Percentiles rank a stretch among this genome's conserved stretches.
phyloP scores from a whole-genome alignment of 2,329 filamentous ascomycete genomes.

The Leptographium wingfieldii region DNA sequence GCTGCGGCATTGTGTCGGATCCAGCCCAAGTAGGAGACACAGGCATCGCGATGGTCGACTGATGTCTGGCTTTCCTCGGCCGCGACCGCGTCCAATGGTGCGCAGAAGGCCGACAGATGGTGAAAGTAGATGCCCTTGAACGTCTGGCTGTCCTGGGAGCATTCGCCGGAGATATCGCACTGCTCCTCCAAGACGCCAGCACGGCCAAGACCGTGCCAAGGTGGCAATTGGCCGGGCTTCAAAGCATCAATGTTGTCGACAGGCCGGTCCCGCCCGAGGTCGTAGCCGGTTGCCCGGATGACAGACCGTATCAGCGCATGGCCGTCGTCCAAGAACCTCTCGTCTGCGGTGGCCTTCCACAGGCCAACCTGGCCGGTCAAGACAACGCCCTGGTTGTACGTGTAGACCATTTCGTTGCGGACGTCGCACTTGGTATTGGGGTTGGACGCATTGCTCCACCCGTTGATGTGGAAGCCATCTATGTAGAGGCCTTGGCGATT shows the following conservation, averaged over 20 bases:
- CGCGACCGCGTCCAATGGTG: conserved; percentile 35
- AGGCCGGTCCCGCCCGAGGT: conserved; percentile 27
- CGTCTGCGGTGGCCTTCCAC: conserved; percentile 65
- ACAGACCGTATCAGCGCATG: conserved; percentile 64
- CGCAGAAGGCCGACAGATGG: conserved; percentile 70
- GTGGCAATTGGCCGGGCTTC: conserved; percentile 26
- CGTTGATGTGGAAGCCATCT: conserved; percentile 79
- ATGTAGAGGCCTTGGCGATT: conserved; percentile 62
- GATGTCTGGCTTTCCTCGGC: neutral
- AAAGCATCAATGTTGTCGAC: conserved; percentile 26
- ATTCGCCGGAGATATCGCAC: conserved; percentile 63
- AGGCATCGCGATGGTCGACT: conserved; percentile 29
- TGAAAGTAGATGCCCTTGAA: conserved; percentile 97
- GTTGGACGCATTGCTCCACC: conserved; percentile 43
- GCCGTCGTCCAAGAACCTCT: conserved; percentile 62
- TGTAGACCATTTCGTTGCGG: conserved; percentile 82
- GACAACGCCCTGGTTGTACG: conserved; percentile 89
- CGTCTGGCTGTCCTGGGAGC: conserved; percentile 73
- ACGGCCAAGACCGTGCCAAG: conserved; percentile 65
- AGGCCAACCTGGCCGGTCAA: conserved; percentile 70
- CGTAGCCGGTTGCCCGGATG: conserved; percentile 69
- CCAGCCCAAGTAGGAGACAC: conserved; percentile 58
- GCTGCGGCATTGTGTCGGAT: conserved; percentile 65
- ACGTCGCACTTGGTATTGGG: conserved; percentile 65
- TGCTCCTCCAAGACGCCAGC: conserved; percentile 72